A percentile compares a stretch with the other conserved stretches of the same genome.
Conservation (phyloP, 768 basidiomycete species). For the Boletus speciosus region DNA sequence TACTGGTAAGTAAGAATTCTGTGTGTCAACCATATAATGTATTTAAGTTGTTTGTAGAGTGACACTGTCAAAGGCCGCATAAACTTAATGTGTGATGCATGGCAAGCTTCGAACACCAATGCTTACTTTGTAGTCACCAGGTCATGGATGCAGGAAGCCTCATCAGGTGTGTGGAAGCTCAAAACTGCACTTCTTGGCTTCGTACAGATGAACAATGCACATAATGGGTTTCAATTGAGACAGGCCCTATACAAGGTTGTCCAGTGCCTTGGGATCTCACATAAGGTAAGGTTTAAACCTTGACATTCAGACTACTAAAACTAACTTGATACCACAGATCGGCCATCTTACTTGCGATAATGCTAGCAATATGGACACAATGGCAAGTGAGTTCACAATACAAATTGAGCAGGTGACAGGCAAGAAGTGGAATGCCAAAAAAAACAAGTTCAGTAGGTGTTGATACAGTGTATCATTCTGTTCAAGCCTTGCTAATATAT, state of each 20-base stretch:
- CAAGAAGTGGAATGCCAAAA: neutral
- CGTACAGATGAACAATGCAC: constrained; percentile 34
- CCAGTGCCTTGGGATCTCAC: constrained; percentile 21
- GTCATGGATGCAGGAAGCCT: neutral
- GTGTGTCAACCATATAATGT: no score
- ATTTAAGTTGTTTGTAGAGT: no score
- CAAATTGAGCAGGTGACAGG: neutral
- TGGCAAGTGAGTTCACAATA: constrained; percentile 27
- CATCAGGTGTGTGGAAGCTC: neutral
- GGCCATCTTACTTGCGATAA: no score
- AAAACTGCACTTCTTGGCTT: constrained; percentile 34
- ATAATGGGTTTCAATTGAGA: constrained; percentile 36
- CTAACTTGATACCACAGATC: no score
- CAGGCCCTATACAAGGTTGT: constrained; percentile 38
- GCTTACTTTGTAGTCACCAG: neutral
- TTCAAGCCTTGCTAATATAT: no score
- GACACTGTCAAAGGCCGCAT: no score
- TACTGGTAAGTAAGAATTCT: no score
- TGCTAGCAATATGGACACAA: constrained; percentile 27
- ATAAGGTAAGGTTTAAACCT: constrained; percentile 13
- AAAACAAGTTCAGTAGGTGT: neutral
- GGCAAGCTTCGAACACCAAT: constrained; percentile 3
- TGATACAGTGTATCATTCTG: no score
- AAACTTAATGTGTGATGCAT: constrained; percentile 6
- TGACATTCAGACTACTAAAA: no score